Evolutionary conservation across 257 asterid genomes (phyloP), one percentile per base, ranked within the genome.

Genomic region (Jaltomata sinuosa): DNA sequence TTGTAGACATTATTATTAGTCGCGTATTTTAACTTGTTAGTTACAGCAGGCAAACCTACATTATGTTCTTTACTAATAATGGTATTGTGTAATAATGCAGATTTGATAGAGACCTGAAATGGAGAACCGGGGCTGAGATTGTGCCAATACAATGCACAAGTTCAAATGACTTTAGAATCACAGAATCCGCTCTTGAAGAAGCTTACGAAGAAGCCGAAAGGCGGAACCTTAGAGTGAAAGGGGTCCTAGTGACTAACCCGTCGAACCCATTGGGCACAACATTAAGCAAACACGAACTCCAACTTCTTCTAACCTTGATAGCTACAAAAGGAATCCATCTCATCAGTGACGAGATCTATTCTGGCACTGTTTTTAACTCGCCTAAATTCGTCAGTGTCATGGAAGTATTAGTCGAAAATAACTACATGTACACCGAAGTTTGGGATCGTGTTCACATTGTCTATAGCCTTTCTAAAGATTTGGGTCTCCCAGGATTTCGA

Each of bases 81-180:
- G 0, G 25, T 25, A 40, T 42, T 72, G 57, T 72, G 8, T 22
- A 42, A 27, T 72, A 42, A 45, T 50, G 40, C 53, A 83, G 85
- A 36, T 84, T 84, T 40, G 86, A 84, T 40, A 74, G 83, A 84
- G 86, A 84, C 32, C 57, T 84, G 2, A 84, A 84, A 40, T 84
- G 86, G 86, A 71, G 86, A 38, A 84, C 83, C 1, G 86, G 83
- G 32, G 86, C 81, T 19, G 83, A 84, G 62, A 84, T 84, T 29
- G 83, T 84, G 38, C 86, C 86, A 38, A 74, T 84, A 34, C 52
- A 84, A 42, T 84, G 83, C 25, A 34, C 25, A 4, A 84, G 86
- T 49, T 84, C 86, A 74, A 84, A 74, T 22, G 76, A 76, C 0
- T 84, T 84, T 54, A 52, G 76, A 59, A 84, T 84, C 40, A 84